Base-by-base conservation (phyloP, 2,329 filamentous ascomycete genomes). In the Monosporascus cannonballus region DNA sequence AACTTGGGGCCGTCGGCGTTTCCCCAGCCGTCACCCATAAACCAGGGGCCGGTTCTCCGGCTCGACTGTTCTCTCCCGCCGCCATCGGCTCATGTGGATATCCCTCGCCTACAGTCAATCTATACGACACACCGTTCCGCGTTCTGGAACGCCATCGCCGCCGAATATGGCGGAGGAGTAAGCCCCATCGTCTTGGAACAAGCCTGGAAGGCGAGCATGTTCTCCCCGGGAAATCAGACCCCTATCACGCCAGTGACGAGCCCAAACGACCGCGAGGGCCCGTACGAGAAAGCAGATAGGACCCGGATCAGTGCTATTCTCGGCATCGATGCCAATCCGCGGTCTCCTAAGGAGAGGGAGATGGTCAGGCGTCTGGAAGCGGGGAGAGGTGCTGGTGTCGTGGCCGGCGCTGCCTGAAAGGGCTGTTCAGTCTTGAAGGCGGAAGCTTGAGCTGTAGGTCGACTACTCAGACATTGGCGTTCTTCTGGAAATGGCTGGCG, bases 81-180 rank as follows among this genome's bases (percentile, higher is more conserved):
- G 22, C 75, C 74, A 59, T 64, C 58, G 61, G 68, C 54, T 56
- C 74, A 77, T 56, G 76, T 87, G 57, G 84, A 89, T 67, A 77
- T 84, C 62, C 73, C 78, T 27, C 85, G 86, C 47, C 83, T 93
- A 24, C 80, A 83, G 47, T 76, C 80, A 55, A 81, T 91, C 59
- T 92, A 92, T 69, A 79, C 84, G 50, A 74, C 80, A 7, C 87
- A 90, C 69, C 83, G 86, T 44, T 75, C 78, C 49, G 79, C 81
- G 8, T 92, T 93, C 72, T 93, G 89, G 88, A 76, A 80, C 36
- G 77, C 80, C 47, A 79, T 93, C 37, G 87, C 87, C 30, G 74
- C 80, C 25, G 86, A 90, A 62, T 92, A 92, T 63, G 87, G 87
- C 50, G 69, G 73, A 15, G 80, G 83, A 36, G 76, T 77, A 2